phyloP scores from a whole-genome alignment of 2,329 filamentous ascomycete species.

The Pseudocercospora vitis region DNA sequence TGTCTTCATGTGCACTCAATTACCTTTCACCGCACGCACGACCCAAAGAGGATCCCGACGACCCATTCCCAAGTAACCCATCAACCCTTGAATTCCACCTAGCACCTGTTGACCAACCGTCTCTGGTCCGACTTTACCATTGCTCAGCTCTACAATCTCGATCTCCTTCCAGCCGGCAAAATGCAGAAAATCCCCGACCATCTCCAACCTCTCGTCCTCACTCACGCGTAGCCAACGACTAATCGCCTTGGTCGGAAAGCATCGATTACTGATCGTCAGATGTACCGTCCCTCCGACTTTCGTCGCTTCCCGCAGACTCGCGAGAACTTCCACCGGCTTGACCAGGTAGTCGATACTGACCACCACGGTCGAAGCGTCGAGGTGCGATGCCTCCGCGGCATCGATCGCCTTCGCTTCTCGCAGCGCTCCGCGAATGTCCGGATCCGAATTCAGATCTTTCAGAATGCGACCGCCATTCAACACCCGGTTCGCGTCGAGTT shows the following conservation, averaged over 20 bases:
- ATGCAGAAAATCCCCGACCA: conserved; percentile 55
- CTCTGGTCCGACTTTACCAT: conserved; percentile 37
- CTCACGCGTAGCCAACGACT: conserved; percentile 48
- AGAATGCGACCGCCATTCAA: conserved; percentile 38
- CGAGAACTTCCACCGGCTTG: conserved; percentile 48
- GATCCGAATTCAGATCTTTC: conserved; percentile 49
- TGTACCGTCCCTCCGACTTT: conserved; percentile 50
- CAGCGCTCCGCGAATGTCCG: conserved; percentile 33
- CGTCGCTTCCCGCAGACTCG: conserved; percentile 43
- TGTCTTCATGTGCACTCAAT: too few relatives aligned
- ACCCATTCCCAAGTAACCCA: conserved; percentile 37
- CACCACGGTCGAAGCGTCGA: conserved; percentile 53
- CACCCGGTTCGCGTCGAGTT: conserved; percentile 46
- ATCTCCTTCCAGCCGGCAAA: conserved; percentile 54
- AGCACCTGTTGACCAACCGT: conserved; percentile 14
- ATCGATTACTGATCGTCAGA: conserved; percentile 53
- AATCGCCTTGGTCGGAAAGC: conserved; percentile 56
- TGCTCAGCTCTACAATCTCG: conserved; percentile 54
- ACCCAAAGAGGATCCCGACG: conserved; percentile 48
- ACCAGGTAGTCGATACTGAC: conserved; percentile 56
- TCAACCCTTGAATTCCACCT: conserved; percentile 34
- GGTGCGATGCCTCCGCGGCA: conserved; percentile 17
- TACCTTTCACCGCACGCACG: conserved; percentile 42
- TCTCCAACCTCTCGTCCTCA: conserved; percentile 49
- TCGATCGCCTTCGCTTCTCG: conserved; percentile 10